Percentiles rank a stretch among this genome's conserved stretches.
Conservation (phyloP, 1,284 basidiomycete species). For the Ustilago loliicola region DNA sequence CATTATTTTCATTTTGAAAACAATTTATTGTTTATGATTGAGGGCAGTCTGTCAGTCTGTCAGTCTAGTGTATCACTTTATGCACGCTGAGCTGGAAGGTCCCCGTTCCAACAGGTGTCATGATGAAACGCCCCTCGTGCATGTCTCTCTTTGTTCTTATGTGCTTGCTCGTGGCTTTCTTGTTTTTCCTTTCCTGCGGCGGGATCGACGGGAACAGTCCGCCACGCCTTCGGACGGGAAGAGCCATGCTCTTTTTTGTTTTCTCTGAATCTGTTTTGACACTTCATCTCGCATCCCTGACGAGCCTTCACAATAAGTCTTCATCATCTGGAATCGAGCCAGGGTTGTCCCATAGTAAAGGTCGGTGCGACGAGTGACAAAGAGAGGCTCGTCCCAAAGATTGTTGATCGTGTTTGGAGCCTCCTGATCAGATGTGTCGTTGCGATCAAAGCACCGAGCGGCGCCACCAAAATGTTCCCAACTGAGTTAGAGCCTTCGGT, state of each 20-base stretch:
- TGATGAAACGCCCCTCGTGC: too few relatives aligned
- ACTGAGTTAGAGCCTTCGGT: too few relatives aligned
- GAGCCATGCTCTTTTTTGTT: background rate
- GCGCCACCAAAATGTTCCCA: too few relatives aligned
- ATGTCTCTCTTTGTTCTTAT: background rate
- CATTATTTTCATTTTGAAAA: background rate
- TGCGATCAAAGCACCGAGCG: too few relatives aligned
- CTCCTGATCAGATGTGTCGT: too few relatives aligned
- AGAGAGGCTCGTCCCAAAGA: too few relatives aligned
- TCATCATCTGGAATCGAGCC: too few relatives aligned
- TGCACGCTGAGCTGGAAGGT: slow-evolving; percentile 25
- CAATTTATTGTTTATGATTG: background rate
- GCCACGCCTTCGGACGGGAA: slow-evolving; percentile 6
- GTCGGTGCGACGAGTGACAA: too few relatives aligned
- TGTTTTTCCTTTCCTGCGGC: slow-evolving; percentile 1
- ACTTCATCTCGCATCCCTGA: too few relatives aligned
- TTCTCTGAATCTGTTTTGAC: background rate
- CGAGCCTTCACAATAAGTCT: too few relatives aligned
- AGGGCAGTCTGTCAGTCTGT: background rate
- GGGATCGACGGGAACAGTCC: slow-evolving; percentile 16
- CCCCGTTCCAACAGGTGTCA: background rate
- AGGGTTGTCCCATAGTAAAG: too few relatives aligned
- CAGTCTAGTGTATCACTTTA: background rate
- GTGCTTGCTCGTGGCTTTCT: slow-evolving; percentile 7
- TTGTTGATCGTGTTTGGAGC: too few relatives aligned